Conservation (phyloP, 2,329 filamentous ascomycete species). For the Ilyonectria mors-panacis region DNA sequence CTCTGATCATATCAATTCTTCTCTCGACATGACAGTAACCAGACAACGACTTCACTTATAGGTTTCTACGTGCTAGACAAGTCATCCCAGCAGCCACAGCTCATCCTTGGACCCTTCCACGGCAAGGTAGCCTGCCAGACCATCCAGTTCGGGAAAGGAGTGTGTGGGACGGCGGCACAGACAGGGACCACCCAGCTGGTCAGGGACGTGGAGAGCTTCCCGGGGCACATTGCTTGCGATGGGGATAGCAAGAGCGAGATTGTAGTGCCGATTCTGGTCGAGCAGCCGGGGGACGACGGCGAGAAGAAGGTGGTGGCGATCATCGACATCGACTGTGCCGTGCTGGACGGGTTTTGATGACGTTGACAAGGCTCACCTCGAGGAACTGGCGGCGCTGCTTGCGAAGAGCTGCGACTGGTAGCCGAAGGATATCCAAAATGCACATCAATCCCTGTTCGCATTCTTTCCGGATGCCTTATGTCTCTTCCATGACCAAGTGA, state of each 20-base stretch:
- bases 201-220: conserved; percentile 80
- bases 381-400: conserved; percentile 75
- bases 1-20: not conserved
- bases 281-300: conserved; percentile 41
- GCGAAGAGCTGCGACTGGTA: conserved; percentile 77
- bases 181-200: conserved; percentile 75
- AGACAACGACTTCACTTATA: conserved; percentile 47
- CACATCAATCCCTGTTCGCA: conserved; percentile 2
- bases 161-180: conserved; percentile 80
- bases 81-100: conserved; percentile 59
- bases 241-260: conserved; percentile 83
- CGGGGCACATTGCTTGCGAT: conserved; percentile 88
- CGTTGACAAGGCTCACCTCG: conserved; percentile 75
- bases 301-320: conserved; percentile 74
- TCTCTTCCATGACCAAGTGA: conserved; percentile 3
- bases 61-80: conserved; percentile 82
- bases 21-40: conserved; percentile 9
- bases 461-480: not conserved
- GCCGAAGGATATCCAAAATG: conserved; percentile 5
- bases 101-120: conserved; percentile 86
- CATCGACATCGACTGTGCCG: conserved; percentile 85
- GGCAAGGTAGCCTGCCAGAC: conserved; percentile 86
- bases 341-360: conserved; percentile 78
- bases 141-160: conserved; percentile 80
- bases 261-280: conserved; percentile 78